Base-by-base conservation (phyloP, 2,329 filamentous ascomycete genomes). In the Hymenoscyphus occultus region DNA sequence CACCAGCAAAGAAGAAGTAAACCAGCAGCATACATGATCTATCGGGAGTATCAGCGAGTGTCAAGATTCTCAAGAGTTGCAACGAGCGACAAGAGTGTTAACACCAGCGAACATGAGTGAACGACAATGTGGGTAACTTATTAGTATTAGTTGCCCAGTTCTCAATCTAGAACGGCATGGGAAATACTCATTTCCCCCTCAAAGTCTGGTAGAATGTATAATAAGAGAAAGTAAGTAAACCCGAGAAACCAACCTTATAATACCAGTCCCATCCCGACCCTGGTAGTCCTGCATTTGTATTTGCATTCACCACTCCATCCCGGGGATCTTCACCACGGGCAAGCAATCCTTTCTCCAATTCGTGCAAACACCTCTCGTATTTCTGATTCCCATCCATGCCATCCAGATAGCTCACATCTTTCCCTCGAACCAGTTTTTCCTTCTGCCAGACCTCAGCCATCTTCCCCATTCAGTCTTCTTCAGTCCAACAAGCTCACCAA, bases 1-100 rank as follows among this genome's bases (percentile, higher is more conserved):
- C 69, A 65, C 66, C 64, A 66, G 7, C 70, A 65, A 48, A 73
- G 59, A 31, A 71, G 19, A 39, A 69, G 62, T 31, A 69, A 48
- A 56, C 61, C 60, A 51, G 69, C 16, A 35, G 32, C 58, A n/a
- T 65, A 32, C 57, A 71, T 65, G 45, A 71, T 67, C 67, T 54
- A 54, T 54, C 22, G 19, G 19, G 22, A 54, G 9, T 35, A 10
- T 35, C 35, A 35, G 35, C 9, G 9, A 35, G 35, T 35, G 35
- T 35, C 9, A 35, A 35, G 28, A 28, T 2, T 28, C 28, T 28
- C 35, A 7, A 35, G 35, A 35, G 35, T 10, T 7, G 3, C 35
- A 35, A 35, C 6, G 5, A 7, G 6, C 35, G 9, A 35, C 35
- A 35, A 2, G 28, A 35, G 35, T 35, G 5, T 35, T 4, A 35